A percentile compares a stretch with the other conserved stretches of the same genome.
These are phyloP conservation scores for Apiospora malaysiana DNA, from an alignment of 2,329 filamentous ascomycete genomes.

Conservation along the genomic window DNA sequence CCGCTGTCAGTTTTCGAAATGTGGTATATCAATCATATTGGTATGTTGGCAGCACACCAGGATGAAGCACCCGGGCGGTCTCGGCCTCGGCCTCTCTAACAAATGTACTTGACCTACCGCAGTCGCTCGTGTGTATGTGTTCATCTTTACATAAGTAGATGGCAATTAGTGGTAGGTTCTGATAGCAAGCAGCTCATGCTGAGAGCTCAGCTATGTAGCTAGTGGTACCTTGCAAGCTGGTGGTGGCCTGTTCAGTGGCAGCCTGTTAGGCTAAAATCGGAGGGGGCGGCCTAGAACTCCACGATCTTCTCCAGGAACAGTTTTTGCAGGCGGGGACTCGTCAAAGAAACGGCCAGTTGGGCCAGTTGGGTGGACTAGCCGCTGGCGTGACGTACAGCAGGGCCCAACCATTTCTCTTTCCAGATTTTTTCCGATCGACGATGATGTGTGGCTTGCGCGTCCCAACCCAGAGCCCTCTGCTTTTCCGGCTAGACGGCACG, in stretches of 20 bases:
- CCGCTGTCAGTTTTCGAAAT: too few species aligned
- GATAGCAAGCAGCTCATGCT: neutral
- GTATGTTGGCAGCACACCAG: too few species aligned
- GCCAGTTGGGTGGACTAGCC: neutral
- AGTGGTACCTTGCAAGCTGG: too few species aligned
- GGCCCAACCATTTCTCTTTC: neutral
- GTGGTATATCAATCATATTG: too few species aligned
- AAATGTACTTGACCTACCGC: too few species aligned
- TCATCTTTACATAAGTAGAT: too few species aligned
- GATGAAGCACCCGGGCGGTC: too few species aligned
- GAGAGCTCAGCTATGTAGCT: too few species aligned
- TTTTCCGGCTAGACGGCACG: neutral
- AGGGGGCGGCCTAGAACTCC: conserved; percentile 9
- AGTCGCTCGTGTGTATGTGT: too few species aligned
- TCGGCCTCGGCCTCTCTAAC: too few species aligned
- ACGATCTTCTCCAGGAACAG: conserved; percentile 14
- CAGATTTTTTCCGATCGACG: conserved; percentile 6
- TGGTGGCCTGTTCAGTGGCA: too few species aligned
- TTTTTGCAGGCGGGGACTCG: neutral
- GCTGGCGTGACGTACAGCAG: conserved; percentile 16
- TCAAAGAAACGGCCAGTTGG: neutral
- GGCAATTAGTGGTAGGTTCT: neutral
- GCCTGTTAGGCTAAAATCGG: neutral
- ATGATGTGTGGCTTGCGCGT: conserved; percentile 18
- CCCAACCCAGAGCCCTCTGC: neutral